phyloP scores from a whole-genome alignment of 108 stramenopile genomes.

The Seminavis robusta region DNA sequence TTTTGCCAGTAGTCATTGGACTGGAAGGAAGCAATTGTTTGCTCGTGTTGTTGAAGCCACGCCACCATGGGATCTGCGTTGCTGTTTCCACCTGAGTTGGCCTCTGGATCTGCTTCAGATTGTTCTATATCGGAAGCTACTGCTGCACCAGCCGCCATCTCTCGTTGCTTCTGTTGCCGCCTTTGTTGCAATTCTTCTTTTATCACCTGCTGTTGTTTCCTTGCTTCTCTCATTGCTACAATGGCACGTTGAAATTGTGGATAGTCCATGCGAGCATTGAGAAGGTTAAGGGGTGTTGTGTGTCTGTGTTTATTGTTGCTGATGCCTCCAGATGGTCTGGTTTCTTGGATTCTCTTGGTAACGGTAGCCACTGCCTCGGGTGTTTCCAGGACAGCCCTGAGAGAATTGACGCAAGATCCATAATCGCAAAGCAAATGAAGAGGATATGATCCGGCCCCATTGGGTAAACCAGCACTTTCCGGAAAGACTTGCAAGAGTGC shows the following conservation, averaged over 20 bases:
- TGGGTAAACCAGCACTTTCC: conserved; percentile 6
- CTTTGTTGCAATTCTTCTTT: neutral
- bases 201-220: neutral
- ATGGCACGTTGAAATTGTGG: conserved; percentile 5
- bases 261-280: conserved; percentile 32
- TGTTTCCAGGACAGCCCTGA: conserved; percentile 20
- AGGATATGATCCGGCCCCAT: conserved; percentile 11
- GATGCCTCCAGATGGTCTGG: too few relatives aligned
- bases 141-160: too few relatives aligned
- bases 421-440: conserved; percentile 37
- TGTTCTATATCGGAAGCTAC: too few relatives aligned
- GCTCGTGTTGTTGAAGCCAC: neutral
- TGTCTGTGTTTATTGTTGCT: too few relatives aligned
- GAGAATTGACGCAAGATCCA: conserved; percentile 11
- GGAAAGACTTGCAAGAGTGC: conserved; percentile 24
- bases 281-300: conserved; percentile 19
- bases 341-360: conserved; percentile 13
- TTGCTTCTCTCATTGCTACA: conserved; percentile 8
- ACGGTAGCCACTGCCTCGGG: conserved; percentile 4
- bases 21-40: too few relatives aligned
- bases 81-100: too few relatives aligned
- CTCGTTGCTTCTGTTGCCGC: neutral
- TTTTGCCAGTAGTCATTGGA: conserved; percentile 41
- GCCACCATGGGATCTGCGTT: neutral
- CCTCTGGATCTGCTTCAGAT: too few relatives aligned